Percentiles rank a stretch among this genome's conserved stretches.
Conservation (phyloP, 768 basidiomycete species). For the Guyanaporus albipodus region DNA sequence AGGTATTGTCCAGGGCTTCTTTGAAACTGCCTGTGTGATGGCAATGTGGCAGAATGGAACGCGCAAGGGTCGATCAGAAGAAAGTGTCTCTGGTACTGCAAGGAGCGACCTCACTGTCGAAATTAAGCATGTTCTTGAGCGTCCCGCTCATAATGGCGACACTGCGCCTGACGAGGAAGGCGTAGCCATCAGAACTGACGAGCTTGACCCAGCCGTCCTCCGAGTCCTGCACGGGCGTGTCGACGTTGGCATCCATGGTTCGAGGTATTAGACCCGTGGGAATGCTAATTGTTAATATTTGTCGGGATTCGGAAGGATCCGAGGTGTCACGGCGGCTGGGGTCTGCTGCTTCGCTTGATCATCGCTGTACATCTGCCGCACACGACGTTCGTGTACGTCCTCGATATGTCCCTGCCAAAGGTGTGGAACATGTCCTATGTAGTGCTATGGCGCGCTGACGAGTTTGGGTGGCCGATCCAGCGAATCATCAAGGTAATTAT, state of each 20-base stretch:
- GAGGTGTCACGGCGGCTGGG: not conserved
- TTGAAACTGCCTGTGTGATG: constrained; percentile 57
- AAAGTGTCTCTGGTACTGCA: constrained; percentile 5
- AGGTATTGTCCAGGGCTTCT: constrained; percentile 69
- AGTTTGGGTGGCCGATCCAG: constrained; percentile 26
- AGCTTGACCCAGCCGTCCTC: constrained; percentile 69
- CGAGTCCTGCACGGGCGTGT: constrained; percentile 19
- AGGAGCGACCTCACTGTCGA: constrained; percentile 47
- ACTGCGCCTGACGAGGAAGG: constrained; percentile 72
- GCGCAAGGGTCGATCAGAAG: constrained; percentile 11
- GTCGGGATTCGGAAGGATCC: constrained; percentile 17
- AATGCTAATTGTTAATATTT: constrained; percentile 4
- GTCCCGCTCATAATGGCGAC: constrained; percentile 78
- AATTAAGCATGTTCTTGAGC: constrained; percentile 75
- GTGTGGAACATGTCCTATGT: constrained; percentile 12
- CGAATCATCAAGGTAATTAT: constrained; percentile 49
- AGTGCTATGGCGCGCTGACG: constrained; percentile 1
- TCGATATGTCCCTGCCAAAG: constrained; percentile 37
- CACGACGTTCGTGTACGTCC: constrained; percentile 14
- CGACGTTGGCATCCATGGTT: not conserved
- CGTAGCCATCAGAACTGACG: constrained; percentile 73
- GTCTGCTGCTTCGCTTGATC: constrained; percentile 9
- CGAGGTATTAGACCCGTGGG: constrained; percentile 14
- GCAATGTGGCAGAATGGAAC: constrained; percentile 9
- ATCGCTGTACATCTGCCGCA: constrained; percentile 11